These are phyloP conservation scores for Cercospora beticola DNA, from an alignment of 2,329 filamentous ascomycete genomes.

Conservation along the genomic window DNA sequence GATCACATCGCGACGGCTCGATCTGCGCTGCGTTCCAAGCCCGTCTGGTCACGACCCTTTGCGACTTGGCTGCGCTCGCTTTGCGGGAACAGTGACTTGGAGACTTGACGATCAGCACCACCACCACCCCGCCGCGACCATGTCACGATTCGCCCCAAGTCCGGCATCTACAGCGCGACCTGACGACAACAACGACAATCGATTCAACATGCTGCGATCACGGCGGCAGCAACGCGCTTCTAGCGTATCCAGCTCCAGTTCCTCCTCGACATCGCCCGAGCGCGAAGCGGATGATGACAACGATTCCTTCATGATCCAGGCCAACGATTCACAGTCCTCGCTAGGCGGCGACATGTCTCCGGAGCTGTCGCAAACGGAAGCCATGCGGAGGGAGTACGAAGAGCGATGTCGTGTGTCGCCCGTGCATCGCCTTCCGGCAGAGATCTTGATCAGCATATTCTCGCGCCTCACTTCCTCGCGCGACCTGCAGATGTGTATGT, in stretches of 20 bases:
- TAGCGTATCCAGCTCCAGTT: constrained; percentile 48
- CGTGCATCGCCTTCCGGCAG: constrained; percentile 81
- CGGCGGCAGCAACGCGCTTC: constrained; percentile 33
- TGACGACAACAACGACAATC: not conserved
- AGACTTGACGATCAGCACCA: not conserved
- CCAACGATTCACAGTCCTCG: constrained; percentile 90
- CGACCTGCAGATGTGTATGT: constrained; percentile 84
- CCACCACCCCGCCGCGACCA: not conserved
- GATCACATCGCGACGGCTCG: not conserved
- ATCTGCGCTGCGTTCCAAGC: not conserved
- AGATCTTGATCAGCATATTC: constrained; percentile 92
- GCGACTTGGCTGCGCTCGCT: not conserved
- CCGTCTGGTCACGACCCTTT: constrained; percentile 2
- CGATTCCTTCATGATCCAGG: constrained; percentile 79
- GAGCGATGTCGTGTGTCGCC: constrained; percentile 71
- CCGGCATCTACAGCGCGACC: not conserved
- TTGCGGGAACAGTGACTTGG: not conserved
- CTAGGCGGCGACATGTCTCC: constrained; percentile 67
- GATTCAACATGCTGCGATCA: constrained; percentile 30
- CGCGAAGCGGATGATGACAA: constrained; percentile 85
- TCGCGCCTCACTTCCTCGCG: constrained; percentile 69
- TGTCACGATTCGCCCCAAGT: not conserved
- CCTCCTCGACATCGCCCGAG: constrained; percentile 72
- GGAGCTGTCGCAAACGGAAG: constrained; percentile 64
- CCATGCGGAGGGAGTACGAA: constrained; percentile 55